Evolutionary conservation across 129 eudicot species (phyloP), one percentile per base, ranked within the genome.

Genomic region (Lonicera japonica): DNA sequence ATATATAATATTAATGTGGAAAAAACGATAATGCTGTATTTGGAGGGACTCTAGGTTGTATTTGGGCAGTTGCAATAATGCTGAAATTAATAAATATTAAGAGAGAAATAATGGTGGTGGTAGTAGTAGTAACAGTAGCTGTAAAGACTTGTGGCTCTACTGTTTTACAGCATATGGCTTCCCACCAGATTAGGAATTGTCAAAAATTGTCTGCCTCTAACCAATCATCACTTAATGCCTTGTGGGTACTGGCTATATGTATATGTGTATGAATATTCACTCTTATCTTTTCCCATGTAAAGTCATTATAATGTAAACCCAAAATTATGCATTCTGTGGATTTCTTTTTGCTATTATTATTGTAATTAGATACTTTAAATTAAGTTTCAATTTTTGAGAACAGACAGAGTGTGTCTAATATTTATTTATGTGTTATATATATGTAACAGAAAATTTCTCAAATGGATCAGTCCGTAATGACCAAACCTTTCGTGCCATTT

Each of bases 161-260:
- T 43, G 16, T 43, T 43, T 43, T 8, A 10, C 50, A 43, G 8
- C 67, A 67, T 36, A 29, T 36, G 71, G 61, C 56, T 76, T 38
- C 71, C 82, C 64, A 60, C 67, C 69, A 65, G 48, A 25, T 57
- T 18, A 46, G 25, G 43, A 24, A 22, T n/a, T n/a, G 67, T 39
- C 36, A 29, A 29, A 29, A 29, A 29, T 43, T 43, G 50, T 14
- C 71, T 19, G 64, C 67, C 18, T 58, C 21, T 47, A 15, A 69
- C 59, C 66, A 56, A 29, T 52, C 61, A 60, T 60, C 19, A 51
- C 34, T 70, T 70, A 70, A 70, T 70, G 74, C 61, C 60, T 45
- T 59, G 51, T 60, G 51, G 25, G 59, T 25, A 25, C 58, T 50
- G 61, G 24, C 19, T 60, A 29, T 29, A 29, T 29, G 6, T 29